phyloP scores from a whole-genome alignment of 495 filamentous ascomycete genomes.

The Venustampulla echinocandica region DNA sequence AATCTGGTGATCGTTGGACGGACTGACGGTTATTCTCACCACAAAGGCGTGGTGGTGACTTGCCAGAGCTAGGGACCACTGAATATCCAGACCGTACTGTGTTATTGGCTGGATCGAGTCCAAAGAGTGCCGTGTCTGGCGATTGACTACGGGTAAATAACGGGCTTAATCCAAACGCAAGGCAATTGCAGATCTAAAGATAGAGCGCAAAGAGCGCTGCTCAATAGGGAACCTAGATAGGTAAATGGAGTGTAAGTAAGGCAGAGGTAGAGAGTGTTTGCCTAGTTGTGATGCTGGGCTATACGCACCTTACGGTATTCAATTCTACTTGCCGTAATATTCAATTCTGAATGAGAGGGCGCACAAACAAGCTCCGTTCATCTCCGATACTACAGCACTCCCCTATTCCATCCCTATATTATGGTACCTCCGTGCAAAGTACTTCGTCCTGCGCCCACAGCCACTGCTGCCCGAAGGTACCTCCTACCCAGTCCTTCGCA shows the following conservation, averaged over 20 bases:
- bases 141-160: conserved; percentile 5
- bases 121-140: conserved; percentile 1
- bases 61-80: neutral
- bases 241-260: neutral
- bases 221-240: neutral
- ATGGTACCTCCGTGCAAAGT: neutral
- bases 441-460: no score
- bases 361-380: neutral
- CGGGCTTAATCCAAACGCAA: no score
- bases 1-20: neutral
- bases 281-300: no score
- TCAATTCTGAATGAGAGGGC: neutral
- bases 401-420: neutral
- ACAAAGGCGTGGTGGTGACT: conserved; percentile 8
- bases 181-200: neutral
- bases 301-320: no score
- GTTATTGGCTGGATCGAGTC: neutral
- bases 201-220: neutral
- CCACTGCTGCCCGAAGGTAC: no score
- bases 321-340: no score
- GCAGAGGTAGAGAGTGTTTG: no score
- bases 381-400: neutral
- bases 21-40: conserved; percentile 4
- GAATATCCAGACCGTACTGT: neutral
- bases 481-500: no score